Evolutionary conservation across 768 basidiomycete species (phyloP).

Genomic region (Suillus brevipes): DNA sequence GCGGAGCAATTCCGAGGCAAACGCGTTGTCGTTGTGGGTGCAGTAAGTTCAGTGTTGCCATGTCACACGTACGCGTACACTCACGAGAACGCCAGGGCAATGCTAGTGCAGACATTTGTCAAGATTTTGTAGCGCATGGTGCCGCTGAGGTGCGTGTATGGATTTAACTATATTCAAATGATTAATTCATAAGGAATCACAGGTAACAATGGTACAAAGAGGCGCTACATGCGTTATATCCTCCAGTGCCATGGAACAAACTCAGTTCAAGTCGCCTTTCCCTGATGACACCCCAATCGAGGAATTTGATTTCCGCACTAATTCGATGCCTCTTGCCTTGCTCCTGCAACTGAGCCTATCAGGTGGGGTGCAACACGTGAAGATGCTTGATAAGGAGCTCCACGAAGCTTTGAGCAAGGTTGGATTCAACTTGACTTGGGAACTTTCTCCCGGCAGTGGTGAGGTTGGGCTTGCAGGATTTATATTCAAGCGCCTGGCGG

Average conservation of each 20-base stretch:
- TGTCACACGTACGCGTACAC: background rate
- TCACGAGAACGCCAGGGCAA: background rate
- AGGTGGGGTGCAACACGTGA: background rate
- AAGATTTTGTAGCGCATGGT: background rate
- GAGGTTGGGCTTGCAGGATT: background rate
- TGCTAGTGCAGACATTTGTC: background rate
- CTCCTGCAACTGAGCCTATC: background rate
- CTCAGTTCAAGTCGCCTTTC: background rate
- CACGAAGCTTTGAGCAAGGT: slow-evolving; percentile 1
- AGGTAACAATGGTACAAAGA: slow-evolving; percentile 3
- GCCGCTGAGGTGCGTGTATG: background rate
- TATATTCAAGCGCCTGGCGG: background rate
- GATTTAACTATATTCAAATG: background rate
- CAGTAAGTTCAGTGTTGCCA: background rate
- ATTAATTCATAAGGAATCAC: background rate
- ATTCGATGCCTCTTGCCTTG: background rate
- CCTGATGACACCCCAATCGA: background rate
- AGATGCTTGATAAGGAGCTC: slow-evolving; percentile 1
- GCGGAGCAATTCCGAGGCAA: slow-evolving; percentile 51
- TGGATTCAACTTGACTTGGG: slow-evolving; percentile 4
- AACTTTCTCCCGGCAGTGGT: background rate
- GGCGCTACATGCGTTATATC: background rate
- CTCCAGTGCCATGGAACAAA: background rate
- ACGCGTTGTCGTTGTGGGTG: slow-evolving; percentile 59
- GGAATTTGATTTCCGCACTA: background rate